Percentiles rank a stretch among this genome's conserved stretches.
Conservation (phyloP, 495 filamentous ascomycete genomes). For the Podospora bellae-mahoneyi region DNA sequence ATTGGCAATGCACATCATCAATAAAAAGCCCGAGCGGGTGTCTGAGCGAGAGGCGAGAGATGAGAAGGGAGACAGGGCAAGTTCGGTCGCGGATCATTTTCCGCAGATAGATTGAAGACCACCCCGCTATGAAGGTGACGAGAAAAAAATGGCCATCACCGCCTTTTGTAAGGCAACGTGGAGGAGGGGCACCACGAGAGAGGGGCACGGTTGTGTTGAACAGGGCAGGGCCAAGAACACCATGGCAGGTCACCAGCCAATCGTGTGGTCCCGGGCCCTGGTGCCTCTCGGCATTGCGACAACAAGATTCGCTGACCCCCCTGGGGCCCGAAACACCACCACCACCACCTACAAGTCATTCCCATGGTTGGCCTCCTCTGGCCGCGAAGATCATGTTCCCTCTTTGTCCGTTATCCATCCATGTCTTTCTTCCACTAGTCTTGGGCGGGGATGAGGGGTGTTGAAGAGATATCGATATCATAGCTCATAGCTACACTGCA, state of each 20-base stretch:
- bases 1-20: not conserved
- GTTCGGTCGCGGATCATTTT: not conserved
- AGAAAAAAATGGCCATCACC: not conserved
- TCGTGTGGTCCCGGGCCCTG: not conserved
- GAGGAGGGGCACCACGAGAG: not conserved
- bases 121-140: slow-evolving; percentile 12
- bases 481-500: too few species aligned
- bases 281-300: not conserved
- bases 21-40: not conserved
- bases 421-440: not conserved
- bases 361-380: slow-evolving; percentile 5
- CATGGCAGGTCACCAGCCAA: not conserved
- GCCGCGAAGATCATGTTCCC: not conserved
- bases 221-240: not conserved
- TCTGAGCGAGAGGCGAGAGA: not conserved
- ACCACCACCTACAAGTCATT: not conserved
- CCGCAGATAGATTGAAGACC: not conserved
- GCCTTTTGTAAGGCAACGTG: not conserved
- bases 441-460: not conserved
- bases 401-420: not conserved
- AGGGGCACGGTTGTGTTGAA: not conserved
- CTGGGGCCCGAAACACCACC: slow-evolving; percentile 10
- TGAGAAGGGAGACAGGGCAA: not conserved
- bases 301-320: slow-evolving; percentile 5
- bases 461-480: too few species aligned